These are phyloP conservation scores for Epichloe aotearoae DNA, from an alignment of 2,329 filamentous ascomycete genomes.

Conservation along the genomic window DNA sequence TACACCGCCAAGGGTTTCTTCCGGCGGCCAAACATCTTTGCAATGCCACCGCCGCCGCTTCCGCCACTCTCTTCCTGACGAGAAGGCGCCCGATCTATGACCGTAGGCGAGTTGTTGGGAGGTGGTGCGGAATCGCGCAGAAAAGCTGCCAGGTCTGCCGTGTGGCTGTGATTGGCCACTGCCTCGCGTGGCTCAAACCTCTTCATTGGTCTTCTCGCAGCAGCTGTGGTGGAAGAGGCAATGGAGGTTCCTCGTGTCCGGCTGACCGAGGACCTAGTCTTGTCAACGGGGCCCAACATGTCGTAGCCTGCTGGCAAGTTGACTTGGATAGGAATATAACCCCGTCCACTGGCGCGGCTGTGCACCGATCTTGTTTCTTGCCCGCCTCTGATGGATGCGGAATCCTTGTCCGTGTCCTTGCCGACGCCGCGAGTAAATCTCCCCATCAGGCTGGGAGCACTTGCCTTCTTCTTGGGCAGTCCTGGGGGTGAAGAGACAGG, in stretches of 20 bases:
- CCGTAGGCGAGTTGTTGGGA: slow-evolving; percentile 16
- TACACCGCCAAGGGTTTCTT: slow-evolving; percentile 31
- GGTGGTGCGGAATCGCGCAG: slow-evolving; percentile 56
- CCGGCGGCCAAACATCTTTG: slow-evolving; percentile 35
- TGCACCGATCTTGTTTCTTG: slow-evolving; percentile 20
- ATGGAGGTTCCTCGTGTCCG: slow-evolving; percentile 12
- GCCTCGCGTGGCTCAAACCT: slow-evolving; percentile 45
- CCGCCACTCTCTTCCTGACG: slow-evolving; percentile 18
- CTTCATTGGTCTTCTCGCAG: slow-evolving; percentile 38
- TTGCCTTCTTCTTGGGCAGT: slow-evolving; percentile 49
- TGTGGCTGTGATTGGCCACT: slow-evolving; percentile 35
- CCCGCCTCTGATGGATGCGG: slow-evolving; percentile 13
- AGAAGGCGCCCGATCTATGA: slow-evolving; percentile 12
- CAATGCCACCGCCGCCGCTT: slow-evolving; percentile 25
- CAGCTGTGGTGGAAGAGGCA: slow-evolving; percentile 14
- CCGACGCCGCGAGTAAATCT: slow-evolving; percentile 33
- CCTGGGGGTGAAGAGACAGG: slow-evolving; percentile 22
- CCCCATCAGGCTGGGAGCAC: slow-evolving; percentile 47
- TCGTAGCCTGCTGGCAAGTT: slow-evolving; percentile 33
- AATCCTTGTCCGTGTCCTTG: slow-evolving; percentile 11
- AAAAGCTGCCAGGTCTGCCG: slow-evolving; percentile 60
- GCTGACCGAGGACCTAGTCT: slow-evolving; percentile 4
- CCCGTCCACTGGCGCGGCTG: slow-evolving; percentile 22
- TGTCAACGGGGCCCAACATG: slow-evolving; percentile 23
- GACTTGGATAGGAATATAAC: slow-evolving; percentile 41